Conservation (phyloP, 192 early-diverging fungal genomes). For the Coemansia pectinata region DNA sequence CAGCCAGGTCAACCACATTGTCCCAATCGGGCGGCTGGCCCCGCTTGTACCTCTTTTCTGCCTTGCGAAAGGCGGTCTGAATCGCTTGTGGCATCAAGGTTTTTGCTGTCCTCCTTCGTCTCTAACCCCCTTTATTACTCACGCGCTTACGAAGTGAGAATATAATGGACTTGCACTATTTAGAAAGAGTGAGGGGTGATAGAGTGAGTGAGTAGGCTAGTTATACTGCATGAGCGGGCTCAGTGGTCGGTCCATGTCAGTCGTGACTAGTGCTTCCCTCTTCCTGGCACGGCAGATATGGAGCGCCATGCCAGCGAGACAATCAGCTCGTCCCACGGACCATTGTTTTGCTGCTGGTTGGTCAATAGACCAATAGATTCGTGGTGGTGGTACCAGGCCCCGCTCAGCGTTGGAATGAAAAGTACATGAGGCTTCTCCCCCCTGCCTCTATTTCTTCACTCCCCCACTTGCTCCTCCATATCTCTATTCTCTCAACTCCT, state of each 20-base stretch:
- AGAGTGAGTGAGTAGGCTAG: neutral
- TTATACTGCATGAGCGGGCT: neutral
- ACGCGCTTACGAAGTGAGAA: slow-evolving; percentile 1
- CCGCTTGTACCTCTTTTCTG: slow-evolving; percentile 64
- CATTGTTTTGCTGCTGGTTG: neutral
- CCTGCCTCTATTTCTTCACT: neutral
- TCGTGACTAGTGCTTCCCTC: neutral
- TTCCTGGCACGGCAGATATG: neutral
- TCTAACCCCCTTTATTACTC: neutral
- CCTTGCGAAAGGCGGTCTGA: slow-evolving; percentile 69
- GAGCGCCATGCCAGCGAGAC: neutral
- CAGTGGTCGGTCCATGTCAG: slow-evolving; percentile 1
- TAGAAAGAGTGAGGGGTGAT: neutral
- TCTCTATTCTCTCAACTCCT: neutral
- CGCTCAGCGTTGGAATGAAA: neutral
- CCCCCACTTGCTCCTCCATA: neutral
- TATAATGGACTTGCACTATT: slow-evolving; percentile 8
- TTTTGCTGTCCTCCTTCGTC: neutral
- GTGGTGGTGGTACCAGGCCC: neutral
- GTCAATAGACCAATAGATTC: neutral
- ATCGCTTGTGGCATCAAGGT: slow-evolving; percentile 19
- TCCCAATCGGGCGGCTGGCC: slow-evolving; percentile 57
- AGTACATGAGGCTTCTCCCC: neutral
- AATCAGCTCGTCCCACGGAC: neutral
- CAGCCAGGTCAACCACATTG: slow-evolving; percentile 59